Conservation (phyloP, 148 eudicot genomes). For the Camellia granthamiana region DNA sequence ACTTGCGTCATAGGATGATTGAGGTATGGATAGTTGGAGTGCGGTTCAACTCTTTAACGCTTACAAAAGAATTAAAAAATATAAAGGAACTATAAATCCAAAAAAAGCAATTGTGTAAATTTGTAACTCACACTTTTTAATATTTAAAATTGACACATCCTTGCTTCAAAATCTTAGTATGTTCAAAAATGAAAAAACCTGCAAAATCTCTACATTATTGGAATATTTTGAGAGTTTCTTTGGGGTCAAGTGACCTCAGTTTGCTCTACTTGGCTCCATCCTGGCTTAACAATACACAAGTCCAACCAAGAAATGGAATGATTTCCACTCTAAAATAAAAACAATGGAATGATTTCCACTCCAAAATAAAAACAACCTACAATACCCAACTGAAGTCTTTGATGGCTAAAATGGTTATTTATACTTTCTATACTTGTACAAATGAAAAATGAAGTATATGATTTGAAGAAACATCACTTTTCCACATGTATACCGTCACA, state of each 20-base stretch:
- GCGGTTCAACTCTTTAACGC: neutral
- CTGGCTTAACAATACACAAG: neutral
- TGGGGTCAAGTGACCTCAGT: neutral
- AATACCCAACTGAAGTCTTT: neutral
- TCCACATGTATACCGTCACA: neutral
- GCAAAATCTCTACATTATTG: neutral
- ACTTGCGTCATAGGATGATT: neutral
- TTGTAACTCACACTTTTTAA: neutral
- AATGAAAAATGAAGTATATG: neutral
- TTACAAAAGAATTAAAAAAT: neutral
- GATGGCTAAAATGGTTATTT: neutral
- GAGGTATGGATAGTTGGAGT: neutral
- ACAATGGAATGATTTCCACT: no score
- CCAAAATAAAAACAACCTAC: neutral
- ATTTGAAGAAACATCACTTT: neutral
- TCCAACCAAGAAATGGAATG: neutral
- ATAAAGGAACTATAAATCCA: neutral
- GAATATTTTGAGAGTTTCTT: neutral
- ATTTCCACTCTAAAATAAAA: neutral
- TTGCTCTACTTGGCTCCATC: neutral
- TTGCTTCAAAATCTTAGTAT: neutral
- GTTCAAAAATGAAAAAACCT: neutral
- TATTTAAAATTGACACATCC: neutral
- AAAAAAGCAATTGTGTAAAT: neutral
- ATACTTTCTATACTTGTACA: neutral